Evolutionary conservation across 192 early-diverging fungal species (phyloP).

Genomic region (Rhizophagus prolifer): DNA sequence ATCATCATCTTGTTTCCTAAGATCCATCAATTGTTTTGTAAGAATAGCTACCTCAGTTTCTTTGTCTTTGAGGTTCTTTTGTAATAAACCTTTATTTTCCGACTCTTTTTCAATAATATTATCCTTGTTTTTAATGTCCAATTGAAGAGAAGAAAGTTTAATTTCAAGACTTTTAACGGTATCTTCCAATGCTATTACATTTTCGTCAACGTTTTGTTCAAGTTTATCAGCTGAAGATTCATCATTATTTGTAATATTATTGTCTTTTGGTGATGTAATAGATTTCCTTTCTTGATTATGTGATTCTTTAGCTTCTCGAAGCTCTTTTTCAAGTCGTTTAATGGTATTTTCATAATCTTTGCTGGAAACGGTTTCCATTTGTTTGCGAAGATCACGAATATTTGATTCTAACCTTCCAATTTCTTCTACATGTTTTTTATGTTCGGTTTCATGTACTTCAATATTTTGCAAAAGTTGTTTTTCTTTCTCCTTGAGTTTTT

Average conservation of each 20-base stretch:
- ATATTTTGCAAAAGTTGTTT: not conserved
- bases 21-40: not conserved
- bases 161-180: not conserved
- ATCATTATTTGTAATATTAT: constrained; percentile 31
- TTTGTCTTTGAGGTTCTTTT: constrained; percentile 8
- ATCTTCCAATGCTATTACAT: constrained; percentile 1
- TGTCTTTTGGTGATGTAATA: no score
- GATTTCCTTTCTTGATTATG: constrained; percentile 4
- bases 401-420: not conserved
- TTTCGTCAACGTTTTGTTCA: constrained; percentile 6
- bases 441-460: not conserved
- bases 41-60: not conserved
- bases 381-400: not conserved
- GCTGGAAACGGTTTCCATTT: not conserved
- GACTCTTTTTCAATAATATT: constrained; percentile 5
- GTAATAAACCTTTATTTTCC: not conserved
- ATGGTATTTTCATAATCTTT: constrained; percentile 10
- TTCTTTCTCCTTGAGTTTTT: not conserved
- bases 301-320: constrained; percentile 20
- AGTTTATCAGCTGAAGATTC: not conserved
- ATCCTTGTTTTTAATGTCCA: constrained; percentile 13
- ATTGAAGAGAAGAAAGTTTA: not conserved
- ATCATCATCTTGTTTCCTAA: not conserved
- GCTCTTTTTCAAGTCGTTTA: constrained; percentile 14
- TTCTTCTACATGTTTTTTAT: not conserved